Evolutionary conservation across 768 basidiomycete species (phyloP).

Genomic region (Ephemerocybe angulata): DNA sequence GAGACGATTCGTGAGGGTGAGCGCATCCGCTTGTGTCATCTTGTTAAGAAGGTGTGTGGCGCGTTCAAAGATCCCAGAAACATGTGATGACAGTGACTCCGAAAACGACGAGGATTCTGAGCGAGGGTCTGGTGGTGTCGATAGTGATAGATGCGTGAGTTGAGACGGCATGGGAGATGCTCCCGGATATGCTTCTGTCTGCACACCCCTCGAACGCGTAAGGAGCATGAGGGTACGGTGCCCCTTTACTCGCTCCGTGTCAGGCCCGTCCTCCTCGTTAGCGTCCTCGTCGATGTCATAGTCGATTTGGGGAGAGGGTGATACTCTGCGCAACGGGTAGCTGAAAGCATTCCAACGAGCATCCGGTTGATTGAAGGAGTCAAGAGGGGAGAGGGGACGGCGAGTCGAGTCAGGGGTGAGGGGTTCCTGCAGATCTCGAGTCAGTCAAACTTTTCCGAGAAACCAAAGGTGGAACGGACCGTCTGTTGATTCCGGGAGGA

Average conservation of each 20-base stretch:
- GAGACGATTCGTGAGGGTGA: conserved; percentile 83
- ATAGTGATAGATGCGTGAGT: conserved; percentile 30
- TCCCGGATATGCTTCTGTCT: conserved; percentile 49
- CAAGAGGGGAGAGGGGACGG: conserved; percentile 39
- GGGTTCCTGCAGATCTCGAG: conserved; percentile 28
- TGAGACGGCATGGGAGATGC: conserved; percentile 29
- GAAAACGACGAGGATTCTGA: conserved; percentile 76
- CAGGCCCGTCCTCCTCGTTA: conserved; percentile 28
- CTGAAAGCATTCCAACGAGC: conserved; percentile 20
- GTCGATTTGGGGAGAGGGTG: conserved; percentile 28
- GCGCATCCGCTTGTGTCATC: conserved; percentile 75
- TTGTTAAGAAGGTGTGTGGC: conserved; percentile 50
- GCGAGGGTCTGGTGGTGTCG: conserved; percentile 49
- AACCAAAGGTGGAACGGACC: background rate
- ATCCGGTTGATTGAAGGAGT: conserved; percentile 34
- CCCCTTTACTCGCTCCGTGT: conserved; percentile 34
- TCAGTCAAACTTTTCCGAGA: background rate
- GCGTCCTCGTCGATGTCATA: conserved; percentile 43
- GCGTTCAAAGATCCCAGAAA: conserved; percentile 61
- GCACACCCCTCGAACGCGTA: conserved; percentile 62
- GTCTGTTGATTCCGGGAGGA: background rate
- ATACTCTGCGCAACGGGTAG: conserved; percentile 24
- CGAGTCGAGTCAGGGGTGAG: conserved; percentile 44
- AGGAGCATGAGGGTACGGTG: conserved; percentile 49
- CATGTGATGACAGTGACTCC: conserved; percentile 48